Conservation (phyloP, 805 yeast species). For the Pichia manshurica region DNA sequence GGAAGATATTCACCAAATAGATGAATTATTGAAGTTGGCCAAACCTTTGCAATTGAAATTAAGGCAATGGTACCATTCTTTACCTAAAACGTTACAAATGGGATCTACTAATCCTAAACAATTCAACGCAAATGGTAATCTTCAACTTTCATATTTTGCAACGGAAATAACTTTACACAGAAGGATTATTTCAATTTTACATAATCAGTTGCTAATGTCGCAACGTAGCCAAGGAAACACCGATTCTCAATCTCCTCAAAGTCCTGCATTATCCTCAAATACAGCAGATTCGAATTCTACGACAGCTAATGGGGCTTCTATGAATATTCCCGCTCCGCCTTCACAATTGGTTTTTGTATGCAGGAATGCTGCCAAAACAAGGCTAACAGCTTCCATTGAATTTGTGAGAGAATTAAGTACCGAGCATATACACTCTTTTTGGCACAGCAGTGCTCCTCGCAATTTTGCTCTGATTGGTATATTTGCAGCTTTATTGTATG, state of each 20-base stretch:
- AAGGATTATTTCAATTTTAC: constrained; percentile 56
- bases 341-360: constrained; percentile 64
- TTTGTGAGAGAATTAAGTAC: constrained; percentile 69
- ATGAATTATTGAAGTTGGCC: constrained; percentile 65
- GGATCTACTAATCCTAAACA: constrained; percentile 51
- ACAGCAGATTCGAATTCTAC: background rate
- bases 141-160: constrained; percentile 82
- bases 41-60: constrained; percentile 73
- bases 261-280: background rate
- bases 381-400: constrained; percentile 77
- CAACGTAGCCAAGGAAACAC: background rate
- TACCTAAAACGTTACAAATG: constrained; percentile 63
- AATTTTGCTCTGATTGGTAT: constrained; percentile 81
- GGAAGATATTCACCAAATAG: constrained; percentile 50
- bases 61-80: constrained; percentile 71
- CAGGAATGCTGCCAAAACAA: constrained; percentile 76
- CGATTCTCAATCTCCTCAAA: background rate
- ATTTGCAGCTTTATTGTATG: constrained; percentile 75
- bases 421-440: constrained; percentile 81
- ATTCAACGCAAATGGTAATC: constrained; percentile 67
- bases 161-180: constrained; percentile 85
- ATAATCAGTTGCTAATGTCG: constrained; percentile 18
- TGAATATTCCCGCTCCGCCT: constrained; percentile 23
- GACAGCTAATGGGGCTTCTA: background rate
- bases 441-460: constrained; percentile 80